These are phyloP conservation scores for Yamadazyma phyllophila DNA, from an alignment of 805 yeast genomes.

Conservation along the genomic window DNA sequence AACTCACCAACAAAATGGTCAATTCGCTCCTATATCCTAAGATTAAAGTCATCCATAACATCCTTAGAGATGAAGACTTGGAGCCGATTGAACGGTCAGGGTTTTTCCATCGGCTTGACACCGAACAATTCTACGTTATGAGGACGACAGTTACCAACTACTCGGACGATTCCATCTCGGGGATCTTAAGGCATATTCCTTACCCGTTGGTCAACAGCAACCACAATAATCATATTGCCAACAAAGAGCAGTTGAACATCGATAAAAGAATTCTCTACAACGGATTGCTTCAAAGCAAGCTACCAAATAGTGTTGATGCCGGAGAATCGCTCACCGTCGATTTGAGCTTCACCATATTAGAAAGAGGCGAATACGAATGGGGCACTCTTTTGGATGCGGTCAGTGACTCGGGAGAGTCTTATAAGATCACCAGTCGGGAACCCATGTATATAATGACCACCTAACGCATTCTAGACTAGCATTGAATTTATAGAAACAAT, in stretches of 20 bases:
- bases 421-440: conserved; percentile 25
- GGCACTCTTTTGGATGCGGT: conserved; percentile 42
- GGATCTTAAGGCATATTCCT: conserved; percentile 63
- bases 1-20: conserved; percentile 62
- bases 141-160: conserved; percentile 50
- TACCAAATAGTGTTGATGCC: conserved; percentile 42
- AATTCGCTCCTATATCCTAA: conserved; percentile 50
- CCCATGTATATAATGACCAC: conserved; percentile 28
- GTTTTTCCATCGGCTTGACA: conserved; percentile 27
- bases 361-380: conserved; percentile 82
- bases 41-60: conserved; percentile 40
- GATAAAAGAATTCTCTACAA: conserved; percentile 66
- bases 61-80: conserved; percentile 15
- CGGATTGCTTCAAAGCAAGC: conserved; percentile 65
- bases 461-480: not conserved
- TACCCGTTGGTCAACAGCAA: conserved; percentile 18
- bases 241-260: conserved; percentile 18
- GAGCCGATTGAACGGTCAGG: conserved; percentile 21
- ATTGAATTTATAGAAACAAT: conserved; percentile 10
- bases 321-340: conserved; percentile 41
- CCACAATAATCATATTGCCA: conserved; percentile 1
- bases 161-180: conserved; percentile 40
- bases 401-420: conserved; percentile 12
- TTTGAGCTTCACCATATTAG: conserved; percentile 63
- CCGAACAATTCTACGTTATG: conserved; percentile 54